Base-by-base conservation (phyloP, 2,329 filamentous ascomycete species). In the Oidium heveae region DNA sequence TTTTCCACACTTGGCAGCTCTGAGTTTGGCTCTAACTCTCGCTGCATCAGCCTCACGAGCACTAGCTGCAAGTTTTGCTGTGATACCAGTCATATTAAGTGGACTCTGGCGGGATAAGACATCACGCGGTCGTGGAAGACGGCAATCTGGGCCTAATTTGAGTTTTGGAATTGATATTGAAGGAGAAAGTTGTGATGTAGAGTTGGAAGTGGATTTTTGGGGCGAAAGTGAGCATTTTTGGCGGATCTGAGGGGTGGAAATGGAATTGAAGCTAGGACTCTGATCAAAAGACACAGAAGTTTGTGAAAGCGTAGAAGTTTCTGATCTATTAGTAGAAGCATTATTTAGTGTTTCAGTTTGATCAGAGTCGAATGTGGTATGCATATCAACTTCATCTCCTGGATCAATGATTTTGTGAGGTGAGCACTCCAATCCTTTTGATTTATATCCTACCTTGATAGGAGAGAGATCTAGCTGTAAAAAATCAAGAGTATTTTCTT, bases 11-110 rank as follows among this genome's bases (percentile, higher is more conserved):
- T 66, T 37, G 71, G 73, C 74, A 0, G 77, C 76, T 60, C 71
- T 74, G 33, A 81, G 69, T 63, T 80, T 81, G 2, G 78, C 78
- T 3, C 77, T 68, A 0, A 80, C 76, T 24, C 77, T 71, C 1
- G 77, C 77, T 1, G 77, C 77, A 58, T 80, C 76, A 4, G 78
- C 78, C 54, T 80, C 76, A 18, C 75, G 70, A 58, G 81, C 78
- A 0, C 77, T 76, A 1, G 78, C 77, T 0, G 76, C 78, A 0
- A 81, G 69, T 64, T 81, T 81, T 32, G 76, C 76, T 0, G 75
- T 74, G 57, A 81, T 81, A 36, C 69, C 72, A 9, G 75, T 74
- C 72, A 79, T 78, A 20, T 73, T 78, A 3, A 80, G 64, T 0
- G 76, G 76, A 32, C 72, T 76, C 58, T 78, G 75, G 52, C 74